Evolutionary conservation across 371 early-diverging fungal genomes (phyloP), one percentile per base, ranked within the genome.

Genomic region (Mucor racemosus): DNA sequence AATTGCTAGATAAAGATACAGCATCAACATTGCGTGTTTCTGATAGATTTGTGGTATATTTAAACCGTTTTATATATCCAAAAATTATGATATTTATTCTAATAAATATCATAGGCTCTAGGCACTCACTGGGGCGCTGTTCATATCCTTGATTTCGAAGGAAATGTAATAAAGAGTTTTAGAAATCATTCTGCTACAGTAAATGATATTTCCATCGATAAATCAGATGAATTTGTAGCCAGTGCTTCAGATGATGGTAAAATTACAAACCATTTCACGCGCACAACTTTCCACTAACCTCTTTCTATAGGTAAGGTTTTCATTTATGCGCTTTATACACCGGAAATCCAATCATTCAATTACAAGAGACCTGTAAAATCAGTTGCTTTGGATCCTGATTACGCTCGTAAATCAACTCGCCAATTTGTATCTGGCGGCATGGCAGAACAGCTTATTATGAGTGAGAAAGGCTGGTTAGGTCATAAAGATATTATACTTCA

Each of bases 41-140:
- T 6, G 92, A 93, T 60, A 81, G 91, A 60, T 96, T 96, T 77
- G 77, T 97, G 78, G 95, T 95, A 69, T 53, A 77, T 46, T 50
- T 9, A 17, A 19, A 38, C 11, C 9, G 8, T 21, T 4, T 9
- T 11, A 11, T 21, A 11, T 21, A 0, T 11, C 11, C 21, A 9
- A 8, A 38, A 9, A 38, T 11, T 11, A 38, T 26, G 21, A 4
- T 4, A 40, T 40, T 19, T 54, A 41, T 54, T 15, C 21, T 17
- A 10, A 57, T 42, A 31, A 57, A 48, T 38, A 60, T 36, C 8
- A 38, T 71, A 93, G 95, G 94, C 90, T 15, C 76, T 97, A n/a
- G 98, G 98, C 34, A 98, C 98, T 7, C 96, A 98, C 71, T 92
- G 95, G 88, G 98, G 99, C 58, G 83, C 86, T 38, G 90, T 98